Evolutionary conservation across 1,284 basidiomycete genomes (phyloP).

Genomic region (Apiotrichum laibachii): DNA sequence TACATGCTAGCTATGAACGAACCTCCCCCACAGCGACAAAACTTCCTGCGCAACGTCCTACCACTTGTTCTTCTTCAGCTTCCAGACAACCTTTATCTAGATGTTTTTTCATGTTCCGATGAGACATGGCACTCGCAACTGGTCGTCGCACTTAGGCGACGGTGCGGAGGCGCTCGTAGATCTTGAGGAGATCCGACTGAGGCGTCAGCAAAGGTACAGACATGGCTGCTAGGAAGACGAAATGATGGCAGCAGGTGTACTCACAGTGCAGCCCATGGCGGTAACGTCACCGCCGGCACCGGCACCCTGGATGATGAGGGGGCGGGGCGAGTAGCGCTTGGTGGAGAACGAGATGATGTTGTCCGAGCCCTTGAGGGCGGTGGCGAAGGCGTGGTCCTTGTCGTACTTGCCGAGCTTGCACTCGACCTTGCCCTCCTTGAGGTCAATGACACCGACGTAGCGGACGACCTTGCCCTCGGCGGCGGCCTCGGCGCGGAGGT

Average conservation of each 20-base stretch:
- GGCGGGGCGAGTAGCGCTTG: constrained; percentile 75
- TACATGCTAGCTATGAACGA: no score
- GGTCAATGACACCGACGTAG: constrained; percentile 93
- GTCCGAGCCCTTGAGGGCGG: constrained; percentile 90
- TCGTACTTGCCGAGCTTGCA: constrained; percentile 90
- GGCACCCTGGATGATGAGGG: constrained; percentile 89
- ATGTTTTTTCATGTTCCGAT: background rate
- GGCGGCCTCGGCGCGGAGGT: constrained; percentile 71
- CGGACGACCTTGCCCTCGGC: constrained; percentile 77
- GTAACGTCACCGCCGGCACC: constrained; percentile 97
- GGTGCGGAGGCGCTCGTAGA: constrained; percentile 44
- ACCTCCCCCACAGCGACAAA: no score
- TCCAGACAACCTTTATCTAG: no score
- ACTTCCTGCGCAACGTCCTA: background rate
- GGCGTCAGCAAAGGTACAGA: background rate
- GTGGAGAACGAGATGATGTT: constrained; percentile 98
- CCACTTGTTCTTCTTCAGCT: background rate
- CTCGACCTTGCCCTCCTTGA: constrained; percentile 68
- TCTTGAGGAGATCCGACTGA: constrained; percentile 50
- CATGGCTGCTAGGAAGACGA: no score
- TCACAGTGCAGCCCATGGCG: constrained; percentile 81
- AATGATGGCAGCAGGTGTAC: constrained; percentile 13
- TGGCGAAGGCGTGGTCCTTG: constrained; percentile 85
- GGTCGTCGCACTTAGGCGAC: background rate
- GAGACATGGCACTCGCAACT: background rate